Conservation (phyloP, 2,329 filamentous ascomycete species). For the Pseudogymnoascus sp. region DNA sequence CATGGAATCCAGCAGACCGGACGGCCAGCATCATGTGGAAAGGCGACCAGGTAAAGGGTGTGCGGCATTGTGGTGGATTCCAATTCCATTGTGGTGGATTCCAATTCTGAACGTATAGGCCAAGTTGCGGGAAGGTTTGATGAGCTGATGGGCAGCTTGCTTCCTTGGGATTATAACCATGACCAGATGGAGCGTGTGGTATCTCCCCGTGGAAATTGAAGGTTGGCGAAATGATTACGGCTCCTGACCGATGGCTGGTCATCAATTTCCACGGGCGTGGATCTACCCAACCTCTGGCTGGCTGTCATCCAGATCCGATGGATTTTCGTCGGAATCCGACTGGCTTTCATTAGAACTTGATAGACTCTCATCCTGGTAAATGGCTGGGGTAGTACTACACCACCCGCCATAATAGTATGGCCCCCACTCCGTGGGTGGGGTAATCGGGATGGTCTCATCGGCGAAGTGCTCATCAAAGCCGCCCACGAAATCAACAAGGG, state of each 20-base stretch:
- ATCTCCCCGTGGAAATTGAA: neutral
- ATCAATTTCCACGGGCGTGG: neutral
- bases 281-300: neutral
- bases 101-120: neutral
- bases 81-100: neutral
- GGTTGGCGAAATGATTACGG: neutral
- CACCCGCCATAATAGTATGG: neutral
- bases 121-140: neutral
- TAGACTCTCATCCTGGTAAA: no score
- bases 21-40: neutral
- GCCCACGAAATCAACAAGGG: neutral
- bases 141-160: neutral
- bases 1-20: neutral
- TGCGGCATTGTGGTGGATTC: neutral
- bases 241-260: neutral
- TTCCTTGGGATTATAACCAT: neutral
- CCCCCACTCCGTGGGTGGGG: neutral
- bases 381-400: no score
- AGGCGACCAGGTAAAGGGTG: neutral
- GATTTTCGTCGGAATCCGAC: neutral
- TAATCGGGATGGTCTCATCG: neutral
- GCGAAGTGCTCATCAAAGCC: neutral
- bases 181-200: neutral
- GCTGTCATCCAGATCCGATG: neutral
- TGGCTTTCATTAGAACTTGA: no score